Conservation (phyloP, 305 asterid genomes). For the Withania somnifera region DNA sequence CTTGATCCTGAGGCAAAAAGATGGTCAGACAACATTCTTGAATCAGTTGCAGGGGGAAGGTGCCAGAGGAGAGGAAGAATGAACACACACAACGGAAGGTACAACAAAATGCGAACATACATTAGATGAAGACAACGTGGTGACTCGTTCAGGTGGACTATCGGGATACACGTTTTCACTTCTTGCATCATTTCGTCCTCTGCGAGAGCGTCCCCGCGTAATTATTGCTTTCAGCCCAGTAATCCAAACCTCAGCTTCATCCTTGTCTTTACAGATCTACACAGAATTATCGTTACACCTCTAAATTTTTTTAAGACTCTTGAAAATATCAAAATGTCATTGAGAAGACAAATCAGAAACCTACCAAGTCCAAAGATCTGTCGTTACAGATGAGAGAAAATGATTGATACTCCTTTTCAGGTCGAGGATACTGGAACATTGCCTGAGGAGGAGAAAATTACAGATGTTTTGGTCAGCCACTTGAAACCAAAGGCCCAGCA, state of each 20-base stretch:
- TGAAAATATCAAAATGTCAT: conserved; percentile 1
- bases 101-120: conserved; percentile 28
- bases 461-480: conserved; percentile 8
- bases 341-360: conserved; percentile 18
- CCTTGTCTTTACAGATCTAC: conserved; percentile 95
- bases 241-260: conserved; percentile 95
- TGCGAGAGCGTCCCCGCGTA: conserved; percentile 39
- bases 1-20: conserved; percentile 43
- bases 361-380: conserved; percentile 72
- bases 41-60: conserved; percentile 5
- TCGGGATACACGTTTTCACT: conserved; percentile 33
- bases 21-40: conserved; percentile 2
- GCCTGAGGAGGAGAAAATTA: conserved; percentile 30
- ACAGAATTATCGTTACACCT: conserved; percentile 4
- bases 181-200: conserved; percentile 34
- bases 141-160: conserved; percentile 36
- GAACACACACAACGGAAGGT: not conserved
- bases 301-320: not conserved
- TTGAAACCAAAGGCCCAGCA: not conserved
- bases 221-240: conserved; percentile 69
- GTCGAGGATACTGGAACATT: conserved; percentile 68
- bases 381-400: conserved; percentile 60
- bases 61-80: not conserved
- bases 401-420: conserved; percentile 83
- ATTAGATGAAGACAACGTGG: conserved; percentile 27